Base-by-base conservation (phyloP, 768 basidiomycete genomes). In the Suillus subluteus region DNA sequence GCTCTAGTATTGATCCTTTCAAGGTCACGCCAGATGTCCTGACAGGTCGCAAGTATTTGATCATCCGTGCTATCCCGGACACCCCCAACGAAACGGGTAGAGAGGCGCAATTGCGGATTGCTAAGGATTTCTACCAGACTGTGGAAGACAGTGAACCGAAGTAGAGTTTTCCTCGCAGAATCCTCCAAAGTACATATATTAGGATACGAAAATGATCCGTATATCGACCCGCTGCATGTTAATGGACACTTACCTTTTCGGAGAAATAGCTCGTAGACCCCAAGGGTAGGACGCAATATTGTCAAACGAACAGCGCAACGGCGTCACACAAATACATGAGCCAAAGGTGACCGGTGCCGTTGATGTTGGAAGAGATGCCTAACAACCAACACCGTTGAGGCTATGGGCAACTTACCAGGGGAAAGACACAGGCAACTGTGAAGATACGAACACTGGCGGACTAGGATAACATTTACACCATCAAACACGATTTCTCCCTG, bases 91-190 rank as follows among this genome's bases (percentile, higher is more conserved):
- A 97, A 79, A 89, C 82, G 18, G 86, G 87, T 0, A 72, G 78
- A 50, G 86, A 93, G 41, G 89, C 89, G 0, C 96, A 98, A 75
- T 86, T 88, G 71, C 82, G 92, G 62, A 86, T 98, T 55, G 89
- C 94, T 58, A 84, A 83, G 71, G 95, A 96, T 73, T 95, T 96
- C 75, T 97, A 95, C 72, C 86, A 86, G n/a, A 88, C 86, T 5
- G 91, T 94, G 6, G 85, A 88, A 65, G 92, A 96, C 68, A 83
- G 86, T 62, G 85, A 88, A 5, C 81, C 87, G 7, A 82, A 84
- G 70, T 89, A 78, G 56, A 23, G 2, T 26, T 26, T 38, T 30
- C 9, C 18, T 15, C 41, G 12, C n/a, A 15, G n/a, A 18, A 13
- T 30, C 32, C 5, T 50, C 4, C 37, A 23, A 59, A 12, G 15